These are phyloP conservation scores for Cinnamomum micranthum DNA, from an alignment of 164 flowering plant genomes.

Conservation along the genomic window DNA sequence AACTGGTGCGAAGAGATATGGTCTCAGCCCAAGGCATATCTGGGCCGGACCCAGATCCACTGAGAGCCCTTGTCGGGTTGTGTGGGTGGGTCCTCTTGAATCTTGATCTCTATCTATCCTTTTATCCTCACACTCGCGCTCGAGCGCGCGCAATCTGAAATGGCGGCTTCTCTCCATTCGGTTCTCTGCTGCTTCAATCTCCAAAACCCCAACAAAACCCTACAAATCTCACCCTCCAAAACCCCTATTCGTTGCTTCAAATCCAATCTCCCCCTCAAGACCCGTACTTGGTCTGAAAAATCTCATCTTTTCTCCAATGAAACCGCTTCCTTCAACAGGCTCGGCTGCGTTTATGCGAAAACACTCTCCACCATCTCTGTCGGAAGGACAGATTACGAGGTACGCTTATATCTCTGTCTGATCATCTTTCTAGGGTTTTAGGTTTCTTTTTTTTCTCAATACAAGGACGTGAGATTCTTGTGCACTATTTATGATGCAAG, in stretches of 20 bases:
- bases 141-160: not conserved
- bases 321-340: not conserved
- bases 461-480: too few species aligned
- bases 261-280: slow-evolving; percentile 5
- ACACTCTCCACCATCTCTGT: slow-evolving; percentile 29
- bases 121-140: not conserved
- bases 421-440: not conserved
- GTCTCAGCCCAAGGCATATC: too few species aligned
- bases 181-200: slow-evolving; percentile 5
- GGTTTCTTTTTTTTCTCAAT: too few species aligned
- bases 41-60: too few species aligned
- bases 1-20: too few species aligned
- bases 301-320: slow-evolving; percentile 5
- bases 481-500: too few species aligned
- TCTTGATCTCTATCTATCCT: not conserved
- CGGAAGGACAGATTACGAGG: slow-evolving; percentile 51
- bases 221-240: not conserved
- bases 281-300: not conserved
- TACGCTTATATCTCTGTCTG: slow-evolving; percentile 8
- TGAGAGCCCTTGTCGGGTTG: not conserved
- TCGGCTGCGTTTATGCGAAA: slow-evolving; percentile 23
- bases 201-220: slow-evolving; percentile 22
- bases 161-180: slow-evolving; percentile 10
- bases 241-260: slow-evolving; percentile 2
- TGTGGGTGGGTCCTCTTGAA: not conserved